phyloP scores from a whole-genome alignment of 495 filamentous ascomycete genomes.

The Neurospora sp. region DNA sequence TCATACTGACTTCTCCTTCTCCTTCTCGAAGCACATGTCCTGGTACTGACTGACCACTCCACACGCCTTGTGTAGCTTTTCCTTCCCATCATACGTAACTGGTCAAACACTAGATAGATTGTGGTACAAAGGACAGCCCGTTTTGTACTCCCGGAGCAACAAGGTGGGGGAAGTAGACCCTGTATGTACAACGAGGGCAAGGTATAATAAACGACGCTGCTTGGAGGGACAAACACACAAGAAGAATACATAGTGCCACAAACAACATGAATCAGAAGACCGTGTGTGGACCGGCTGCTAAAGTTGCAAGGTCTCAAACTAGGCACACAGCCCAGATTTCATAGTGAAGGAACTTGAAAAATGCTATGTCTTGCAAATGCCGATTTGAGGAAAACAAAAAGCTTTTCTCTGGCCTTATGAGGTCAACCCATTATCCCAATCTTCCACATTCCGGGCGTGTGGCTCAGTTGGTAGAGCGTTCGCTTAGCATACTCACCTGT shows the following conservation, averaged over 20 bases:
- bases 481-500: too few species aligned
- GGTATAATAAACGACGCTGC: neutral
- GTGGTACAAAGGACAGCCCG: neutral
- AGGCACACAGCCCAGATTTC: neutral
- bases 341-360: too few species aligned
- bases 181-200: neutral
- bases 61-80: neutral
- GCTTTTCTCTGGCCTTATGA: too few species aligned
- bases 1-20: too few species aligned
- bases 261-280: neutral
- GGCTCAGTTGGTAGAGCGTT: too few species aligned
- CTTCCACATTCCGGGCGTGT: too few species aligned
- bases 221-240: neutral
- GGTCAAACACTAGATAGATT: neutral
- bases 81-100: neutral
- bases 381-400: too few species aligned
- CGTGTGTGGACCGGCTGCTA: too few species aligned
- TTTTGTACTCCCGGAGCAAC: neutral
- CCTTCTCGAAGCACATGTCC: too few species aligned
- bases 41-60: too few species aligned
- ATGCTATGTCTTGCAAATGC: too few species aligned
- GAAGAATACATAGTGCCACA: neutral
- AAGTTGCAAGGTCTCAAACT: neutral
- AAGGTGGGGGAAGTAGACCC: neutral
- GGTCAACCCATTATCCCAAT: too few species aligned